These are phyloP conservation scores for Leccinum rimulosum DNA, from an alignment of 768 basidiomycete genomes.

Conservation along the genomic window DNA sequence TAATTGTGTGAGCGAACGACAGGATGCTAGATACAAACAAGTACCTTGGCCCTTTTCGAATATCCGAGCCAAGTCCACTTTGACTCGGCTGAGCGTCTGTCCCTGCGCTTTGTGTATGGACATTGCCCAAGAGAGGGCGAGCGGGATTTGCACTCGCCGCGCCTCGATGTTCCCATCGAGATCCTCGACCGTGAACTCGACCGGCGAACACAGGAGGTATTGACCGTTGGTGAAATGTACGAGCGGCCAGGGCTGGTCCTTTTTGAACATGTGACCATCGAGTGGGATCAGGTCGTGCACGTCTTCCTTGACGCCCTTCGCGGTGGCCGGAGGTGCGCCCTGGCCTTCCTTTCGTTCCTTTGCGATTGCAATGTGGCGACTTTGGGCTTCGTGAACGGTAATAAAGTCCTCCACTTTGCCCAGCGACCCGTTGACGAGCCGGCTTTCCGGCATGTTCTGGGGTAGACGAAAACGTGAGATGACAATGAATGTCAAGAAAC, in stretches of 20 bases:
- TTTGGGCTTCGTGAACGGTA: conserved; percentile 28
- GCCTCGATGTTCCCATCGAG: conserved; percentile 35
- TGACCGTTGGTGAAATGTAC: conserved; percentile 35
- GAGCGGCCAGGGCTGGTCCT: conserved; percentile 31
- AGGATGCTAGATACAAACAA: neutral
- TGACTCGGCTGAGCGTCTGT: conserved; percentile 91
- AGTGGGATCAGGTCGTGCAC: conserved; percentile 18
- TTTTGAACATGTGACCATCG: conserved; percentile 12
- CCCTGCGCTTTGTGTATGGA: conserved; percentile 98
- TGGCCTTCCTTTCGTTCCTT: conserved; percentile 22
- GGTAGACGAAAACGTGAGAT: neutral
- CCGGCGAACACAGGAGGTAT: conserved; percentile 30
- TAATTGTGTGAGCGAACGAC: neutral
- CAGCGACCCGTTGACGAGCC: conserved; percentile 84
- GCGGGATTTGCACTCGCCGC: conserved; percentile 56
- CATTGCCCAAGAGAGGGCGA: conserved; percentile 96
- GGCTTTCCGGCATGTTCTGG: conserved; percentile 33
- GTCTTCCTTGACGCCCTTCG: conserved; percentile 1
- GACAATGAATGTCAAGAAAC: neutral
- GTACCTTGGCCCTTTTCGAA: conserved; percentile 79
- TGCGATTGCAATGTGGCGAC: conserved; percentile 28
- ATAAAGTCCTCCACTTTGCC: conserved; percentile 59
- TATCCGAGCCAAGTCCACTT: conserved; percentile 85
- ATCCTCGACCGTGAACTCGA: conserved; percentile 35
- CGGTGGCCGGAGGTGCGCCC: neutral